A percentile compares a stretch with the other conserved stretches of the same genome.
These are phyloP conservation scores for Micractinium conductrix DNA, from an alignment of 139 green algal species.

Conservation along the genomic window DNA sequence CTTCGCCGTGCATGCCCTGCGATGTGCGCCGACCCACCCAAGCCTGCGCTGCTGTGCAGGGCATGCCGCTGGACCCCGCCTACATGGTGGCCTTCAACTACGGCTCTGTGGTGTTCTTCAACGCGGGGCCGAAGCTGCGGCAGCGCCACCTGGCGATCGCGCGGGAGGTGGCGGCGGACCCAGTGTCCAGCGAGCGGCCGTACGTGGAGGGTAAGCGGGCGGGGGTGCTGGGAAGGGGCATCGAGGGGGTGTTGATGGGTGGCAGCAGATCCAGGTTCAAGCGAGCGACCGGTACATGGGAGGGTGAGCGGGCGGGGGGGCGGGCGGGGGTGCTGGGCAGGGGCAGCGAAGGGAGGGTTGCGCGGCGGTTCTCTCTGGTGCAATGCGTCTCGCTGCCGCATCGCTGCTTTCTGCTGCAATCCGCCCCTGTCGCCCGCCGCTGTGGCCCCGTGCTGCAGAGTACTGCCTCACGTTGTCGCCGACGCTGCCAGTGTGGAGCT, in stretches of 20 bases:
- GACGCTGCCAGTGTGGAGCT: constrained; percentile 1
- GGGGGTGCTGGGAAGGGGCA: neutral
- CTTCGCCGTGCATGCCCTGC: too few species aligned
- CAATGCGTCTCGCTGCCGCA: too few species aligned
- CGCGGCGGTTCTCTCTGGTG: too few species aligned
- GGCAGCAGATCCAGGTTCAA: too few species aligned
- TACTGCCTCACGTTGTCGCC: constrained; percentile 29
- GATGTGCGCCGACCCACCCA: neutral
- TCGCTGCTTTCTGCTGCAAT: neutral
- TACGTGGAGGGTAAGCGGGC: constrained; percentile 49
- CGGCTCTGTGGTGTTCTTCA: constrained; percentile 71
- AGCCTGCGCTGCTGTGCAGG: constrained; percentile 26
- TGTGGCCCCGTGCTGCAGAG: too few species aligned
- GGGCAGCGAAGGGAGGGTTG: too few species aligned
- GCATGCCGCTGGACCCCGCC: constrained; percentile 43
- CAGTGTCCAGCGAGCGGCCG: constrained; percentile 30
- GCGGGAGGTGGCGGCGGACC: constrained; percentile 29
- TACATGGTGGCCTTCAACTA: constrained; percentile 66
- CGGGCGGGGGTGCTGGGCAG: too few species aligned
- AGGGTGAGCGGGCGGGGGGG: too few species aligned
- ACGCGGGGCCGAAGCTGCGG: constrained; percentile 34
- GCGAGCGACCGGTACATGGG: too few species aligned
- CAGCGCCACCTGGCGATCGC: constrained; percentile 23
- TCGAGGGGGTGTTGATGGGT: too few species aligned
- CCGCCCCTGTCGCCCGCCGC: too few species aligned